These are phyloP conservation scores for Ploettnerulaceae sp. DNA, from an alignment of 2,329 filamentous ascomycete species.

Conservation along the genomic window DNA sequence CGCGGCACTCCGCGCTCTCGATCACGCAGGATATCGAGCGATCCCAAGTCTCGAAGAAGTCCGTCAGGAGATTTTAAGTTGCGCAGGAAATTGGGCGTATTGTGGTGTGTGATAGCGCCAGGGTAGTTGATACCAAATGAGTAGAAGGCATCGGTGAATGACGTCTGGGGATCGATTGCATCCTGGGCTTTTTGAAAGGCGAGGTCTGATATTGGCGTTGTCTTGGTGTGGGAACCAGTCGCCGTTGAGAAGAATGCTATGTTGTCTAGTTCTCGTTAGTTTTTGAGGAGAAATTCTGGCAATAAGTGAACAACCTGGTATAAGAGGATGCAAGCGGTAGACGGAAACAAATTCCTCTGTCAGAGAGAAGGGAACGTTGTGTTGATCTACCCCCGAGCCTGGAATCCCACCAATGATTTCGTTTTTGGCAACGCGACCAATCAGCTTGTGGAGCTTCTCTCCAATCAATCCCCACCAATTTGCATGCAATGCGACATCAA, in stretches of 20 bases:
- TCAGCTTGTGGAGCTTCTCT: conserved; percentile 14
- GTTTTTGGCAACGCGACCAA: conserved; percentile 18
- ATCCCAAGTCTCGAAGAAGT: conserved; percentile 8
- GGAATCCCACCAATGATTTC: conserved; percentile 17
- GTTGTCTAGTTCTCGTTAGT: conserved; percentile 10
- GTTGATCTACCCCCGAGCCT: conserved; percentile 13
- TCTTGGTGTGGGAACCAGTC: conserved; percentile 11
- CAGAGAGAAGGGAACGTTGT: conserved; percentile 12
- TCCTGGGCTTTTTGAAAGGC: conserved; percentile 15
- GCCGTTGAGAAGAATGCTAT: conserved; percentile 15
- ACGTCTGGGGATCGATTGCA: conserved; percentile 6
- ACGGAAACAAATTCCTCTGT: conserved; percentile 21
- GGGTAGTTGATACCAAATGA: conserved; percentile 20
- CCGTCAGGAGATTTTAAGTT: conserved; percentile 12
- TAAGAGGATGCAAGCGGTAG: conserved; percentile 15
- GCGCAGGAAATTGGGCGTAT: conserved; percentile 15
- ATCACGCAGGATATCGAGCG: conserved; percentile 16
- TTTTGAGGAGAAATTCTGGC: neutral
- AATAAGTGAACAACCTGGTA: conserved; percentile 9
- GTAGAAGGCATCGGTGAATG: conserved; percentile 15
- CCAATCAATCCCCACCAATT: conserved; percentile 17
- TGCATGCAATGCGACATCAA: too few relatives aligned
- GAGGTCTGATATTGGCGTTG: conserved; percentile 7
- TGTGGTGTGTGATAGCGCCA: conserved; percentile 17
- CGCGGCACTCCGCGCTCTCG: conserved; percentile 17